Conservation (phyloP, 345 rosid species). For the Bruguiera sexangula region DNA sequence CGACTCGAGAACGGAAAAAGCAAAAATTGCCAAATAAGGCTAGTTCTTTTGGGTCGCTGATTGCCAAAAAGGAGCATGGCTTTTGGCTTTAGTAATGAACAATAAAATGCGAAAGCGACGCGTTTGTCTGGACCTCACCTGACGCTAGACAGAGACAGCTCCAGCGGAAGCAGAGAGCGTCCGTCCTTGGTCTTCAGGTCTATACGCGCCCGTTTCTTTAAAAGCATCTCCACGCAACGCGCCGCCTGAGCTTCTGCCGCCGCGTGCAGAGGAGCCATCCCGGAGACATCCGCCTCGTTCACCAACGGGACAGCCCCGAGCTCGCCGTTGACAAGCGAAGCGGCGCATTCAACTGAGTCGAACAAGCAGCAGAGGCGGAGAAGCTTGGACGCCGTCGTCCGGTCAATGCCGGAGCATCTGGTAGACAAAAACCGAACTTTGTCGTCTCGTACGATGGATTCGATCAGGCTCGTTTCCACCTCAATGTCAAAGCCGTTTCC, state of each 20-base stretch:
- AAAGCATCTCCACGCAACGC: constrained; percentile 64
- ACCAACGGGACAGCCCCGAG: constrained; percentile 48
- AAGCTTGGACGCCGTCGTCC: constrained; percentile 33
- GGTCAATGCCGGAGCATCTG: constrained; percentile 26
- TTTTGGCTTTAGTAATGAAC: neutral
- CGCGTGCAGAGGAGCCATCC: constrained; percentile 55
- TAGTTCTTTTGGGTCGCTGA: constrained; percentile 2
- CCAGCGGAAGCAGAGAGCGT: constrained; percentile 56
- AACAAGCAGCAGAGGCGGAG: constrained; percentile 52
- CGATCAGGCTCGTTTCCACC: constrained; percentile 25
- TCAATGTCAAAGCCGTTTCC: neutral
- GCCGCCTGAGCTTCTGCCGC: constrained; percentile 58
- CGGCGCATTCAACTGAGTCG: constrained; percentile 59
- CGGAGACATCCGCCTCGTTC: constrained; percentile 41
- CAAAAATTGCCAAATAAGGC: constrained; percentile 30
- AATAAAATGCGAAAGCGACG: constrained; percentile 24
- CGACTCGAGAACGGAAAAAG: constrained; percentile 14
- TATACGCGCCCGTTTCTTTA: constrained; percentile 72
- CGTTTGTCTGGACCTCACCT: constrained; percentile 42
- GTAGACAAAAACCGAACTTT: constrained; percentile 35
- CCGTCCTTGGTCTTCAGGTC: constrained; percentile 59
- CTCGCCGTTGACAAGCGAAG: constrained; percentile 57
- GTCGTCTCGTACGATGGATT: constrained; percentile 44
- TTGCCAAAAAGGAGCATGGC: constrained; percentile 5
- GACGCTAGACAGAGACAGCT: constrained; percentile 48